Evolutionary conservation across 495 filamentous ascomycete species (phyloP).

Genomic region (Pseudoneurospora amorphoporcata): DNA sequence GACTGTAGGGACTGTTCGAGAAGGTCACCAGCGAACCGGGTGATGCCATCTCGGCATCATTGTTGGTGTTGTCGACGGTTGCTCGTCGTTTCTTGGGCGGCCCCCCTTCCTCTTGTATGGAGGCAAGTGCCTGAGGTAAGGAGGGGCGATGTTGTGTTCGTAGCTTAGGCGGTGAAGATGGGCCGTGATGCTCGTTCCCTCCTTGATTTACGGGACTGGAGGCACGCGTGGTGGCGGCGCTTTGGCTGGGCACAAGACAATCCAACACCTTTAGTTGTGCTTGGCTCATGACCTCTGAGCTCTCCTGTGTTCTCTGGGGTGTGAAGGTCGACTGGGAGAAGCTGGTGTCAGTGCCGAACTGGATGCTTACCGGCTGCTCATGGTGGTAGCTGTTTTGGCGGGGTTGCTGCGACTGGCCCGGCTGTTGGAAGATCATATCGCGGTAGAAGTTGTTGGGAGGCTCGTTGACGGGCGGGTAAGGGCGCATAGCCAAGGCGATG

Average conservation of each 20-base stretch:
- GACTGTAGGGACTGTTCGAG: background rate
- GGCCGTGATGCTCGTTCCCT: constrained; percentile 21
- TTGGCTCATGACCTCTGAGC: constrained; percentile 40
- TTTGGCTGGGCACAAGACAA: constrained; percentile 41
- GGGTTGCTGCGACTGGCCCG: background rate
- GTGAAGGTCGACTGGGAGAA: constrained; percentile 15
- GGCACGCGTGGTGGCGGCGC: constrained; percentile 46
- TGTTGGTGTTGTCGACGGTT: background rate
- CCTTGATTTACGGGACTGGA: constrained; percentile 39
- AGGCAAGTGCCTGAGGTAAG: background rate
- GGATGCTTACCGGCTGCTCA: constrained; percentile 10
- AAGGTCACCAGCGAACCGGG: background rate
- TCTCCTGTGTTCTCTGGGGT: background rate
- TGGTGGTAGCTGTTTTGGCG: background rate
- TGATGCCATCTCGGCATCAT: background rate
- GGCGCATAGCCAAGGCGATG: background rate
- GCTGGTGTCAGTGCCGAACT: constrained; percentile 56
- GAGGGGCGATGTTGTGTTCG: background rate
- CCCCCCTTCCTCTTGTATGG: background rate
- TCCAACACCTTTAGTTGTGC: constrained; percentile 44
- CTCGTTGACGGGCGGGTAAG: background rate
- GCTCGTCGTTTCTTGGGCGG: background rate
- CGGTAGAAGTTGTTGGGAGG: background rate
- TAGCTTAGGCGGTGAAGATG: background rate
- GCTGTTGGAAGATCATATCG: background rate